phyloP scores from a whole-genome alignment of 805 yeast genomes.

The Candida tammaniensis region DNA sequence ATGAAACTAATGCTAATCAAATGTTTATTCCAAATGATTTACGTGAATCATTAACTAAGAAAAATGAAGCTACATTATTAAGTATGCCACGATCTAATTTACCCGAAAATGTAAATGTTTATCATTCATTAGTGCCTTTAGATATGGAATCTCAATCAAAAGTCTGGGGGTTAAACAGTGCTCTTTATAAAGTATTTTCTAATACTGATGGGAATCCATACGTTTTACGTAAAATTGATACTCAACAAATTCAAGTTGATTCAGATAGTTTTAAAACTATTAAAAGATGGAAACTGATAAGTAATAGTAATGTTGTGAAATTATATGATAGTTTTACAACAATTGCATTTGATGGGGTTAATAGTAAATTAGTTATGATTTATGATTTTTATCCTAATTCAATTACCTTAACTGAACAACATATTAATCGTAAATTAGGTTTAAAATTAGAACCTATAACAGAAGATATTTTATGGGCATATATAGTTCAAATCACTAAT shows the following conservation, averaged over 20 bases:
- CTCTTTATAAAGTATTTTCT: constrained; percentile 77
- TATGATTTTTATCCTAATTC: constrained; percentile 86
- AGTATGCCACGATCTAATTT: constrained; percentile 45
- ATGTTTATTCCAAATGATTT: constrained; percentile 72
- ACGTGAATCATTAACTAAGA: constrained; percentile 66
- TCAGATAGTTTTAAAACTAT: constrained; percentile 61
- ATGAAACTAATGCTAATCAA: constrained; percentile 66
- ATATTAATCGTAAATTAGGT: constrained; percentile 46
- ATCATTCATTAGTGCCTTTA: constrained; percentile 82
- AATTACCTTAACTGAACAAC: constrained; percentile 65
- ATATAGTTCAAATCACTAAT: constrained; percentile 68
- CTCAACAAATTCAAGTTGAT: constrained; percentile 17
- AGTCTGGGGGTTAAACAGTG: constrained; percentile 53
- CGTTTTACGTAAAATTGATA: constrained; percentile 69
- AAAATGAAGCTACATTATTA: constrained; percentile 79
- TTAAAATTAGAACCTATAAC: constrained; percentile 50
- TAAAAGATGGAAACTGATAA: constrained; percentile 63
- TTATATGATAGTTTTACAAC: constrained; percentile 83
- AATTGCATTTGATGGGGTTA: constrained; percentile 74
- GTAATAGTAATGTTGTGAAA: constrained; percentile 57
- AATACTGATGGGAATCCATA: constrained; percentile 76
- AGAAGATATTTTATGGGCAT: constrained; percentile 71
- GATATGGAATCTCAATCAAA: constrained; percentile 45
- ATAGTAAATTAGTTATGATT: constrained; percentile 61
- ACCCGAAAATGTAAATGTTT: constrained; percentile 62